Percentiles rank a stretch among this genome's conserved stretches.
Conservation (phyloP, 2,329 filamentous ascomycete genomes). For the Akanthomyces lecanii region DNA sequence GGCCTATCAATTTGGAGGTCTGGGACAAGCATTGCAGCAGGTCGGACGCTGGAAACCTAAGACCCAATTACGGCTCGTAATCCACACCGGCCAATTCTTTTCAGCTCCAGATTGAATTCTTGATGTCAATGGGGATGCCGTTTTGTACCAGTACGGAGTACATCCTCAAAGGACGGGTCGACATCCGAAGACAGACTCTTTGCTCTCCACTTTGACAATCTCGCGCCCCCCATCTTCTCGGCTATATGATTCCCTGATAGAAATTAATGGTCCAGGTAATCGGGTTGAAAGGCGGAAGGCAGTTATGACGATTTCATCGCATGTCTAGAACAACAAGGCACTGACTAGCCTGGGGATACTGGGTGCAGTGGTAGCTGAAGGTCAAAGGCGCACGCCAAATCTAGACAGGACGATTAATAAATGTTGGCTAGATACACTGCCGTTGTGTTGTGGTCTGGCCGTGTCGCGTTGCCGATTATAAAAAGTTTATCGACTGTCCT, state of each 20-base stretch:
- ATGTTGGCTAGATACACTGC: not conserved
- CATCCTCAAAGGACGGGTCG: not conserved
- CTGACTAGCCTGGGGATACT: not conserved
- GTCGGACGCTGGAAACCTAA: not conserved
- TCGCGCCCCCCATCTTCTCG: not conserved
- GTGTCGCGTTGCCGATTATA: not conserved
- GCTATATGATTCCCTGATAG: not conserved
- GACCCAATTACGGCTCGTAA: not conserved
- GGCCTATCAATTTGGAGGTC: not conserved
- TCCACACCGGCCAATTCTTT: not conserved
- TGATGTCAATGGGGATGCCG: not conserved
- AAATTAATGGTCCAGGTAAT: not conserved
- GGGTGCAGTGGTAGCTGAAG: not conserved
- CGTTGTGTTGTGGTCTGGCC: not conserved
- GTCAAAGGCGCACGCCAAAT: not conserved
- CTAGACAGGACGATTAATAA: not conserved
- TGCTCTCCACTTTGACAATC: conserved; percentile 8
- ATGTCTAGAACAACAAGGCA: not conserved
- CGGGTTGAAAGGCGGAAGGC: not conserved
- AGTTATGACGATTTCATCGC: conserved; percentile 4
- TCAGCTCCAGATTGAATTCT: not conserved
- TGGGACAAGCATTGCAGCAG: not conserved
- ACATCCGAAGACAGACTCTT: not conserved
- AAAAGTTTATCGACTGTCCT: not conserved
- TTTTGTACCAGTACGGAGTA: not conserved